A percentile compares a stretch with the other conserved stretches of the same genome.
These are phyloP conservation scores for Venturia effusa DNA, from an alignment of 2,329 filamentous ascomycete genomes.

Conservation along the genomic window DNA sequence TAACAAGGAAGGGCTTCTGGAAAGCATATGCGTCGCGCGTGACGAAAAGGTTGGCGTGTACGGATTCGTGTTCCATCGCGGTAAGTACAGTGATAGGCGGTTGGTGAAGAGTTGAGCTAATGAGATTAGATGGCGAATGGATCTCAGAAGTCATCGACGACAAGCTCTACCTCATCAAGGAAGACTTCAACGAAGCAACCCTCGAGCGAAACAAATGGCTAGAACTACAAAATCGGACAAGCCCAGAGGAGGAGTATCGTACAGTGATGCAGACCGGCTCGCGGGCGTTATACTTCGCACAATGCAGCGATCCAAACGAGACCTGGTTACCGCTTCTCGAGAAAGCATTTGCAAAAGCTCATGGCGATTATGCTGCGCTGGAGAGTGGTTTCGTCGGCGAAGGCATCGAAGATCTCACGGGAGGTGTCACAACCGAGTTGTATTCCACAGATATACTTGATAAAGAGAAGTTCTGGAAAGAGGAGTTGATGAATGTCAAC, in stretches of 20 bases:
- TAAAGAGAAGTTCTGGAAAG: conserved; percentile 71
- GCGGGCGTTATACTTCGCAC: conserved; percentile 66
- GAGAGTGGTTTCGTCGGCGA: conserved; percentile 62
- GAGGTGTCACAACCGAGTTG: conserved; percentile 60
- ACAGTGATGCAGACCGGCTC: conserved; percentile 65
- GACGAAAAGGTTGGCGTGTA: conserved; percentile 70
- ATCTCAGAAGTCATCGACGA: conserved; percentile 86
- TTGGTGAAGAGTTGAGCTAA: not conserved
- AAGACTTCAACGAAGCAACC: conserved; percentile 65
- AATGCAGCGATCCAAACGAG: conserved; percentile 65
- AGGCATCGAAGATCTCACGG: conserved; percentile 49
- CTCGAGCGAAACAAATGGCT: conserved; percentile 65
- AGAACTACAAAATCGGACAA: conserved; percentile 58
- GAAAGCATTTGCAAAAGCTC: conserved; percentile 76
- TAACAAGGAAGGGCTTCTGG: conserved; percentile 59
- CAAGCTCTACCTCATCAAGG: conserved; percentile 74
- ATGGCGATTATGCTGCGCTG: conserved; percentile 68
- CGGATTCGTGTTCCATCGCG: conserved; percentile 69
- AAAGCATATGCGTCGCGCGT: conserved; percentile 60
- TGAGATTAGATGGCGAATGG: conserved; percentile 43
- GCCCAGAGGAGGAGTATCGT: conserved; percentile 60
- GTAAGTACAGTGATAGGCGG: not conserved
- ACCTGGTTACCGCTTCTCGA: conserved; percentile 74
- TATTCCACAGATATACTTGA: conserved; percentile 63
- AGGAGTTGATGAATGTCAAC: conserved; percentile 72